Evolutionary conservation across 768 basidiomycete species (phyloP), one percentile per base, ranked within the genome.

Genomic region (Rhizopogon vulgaris): DNA sequence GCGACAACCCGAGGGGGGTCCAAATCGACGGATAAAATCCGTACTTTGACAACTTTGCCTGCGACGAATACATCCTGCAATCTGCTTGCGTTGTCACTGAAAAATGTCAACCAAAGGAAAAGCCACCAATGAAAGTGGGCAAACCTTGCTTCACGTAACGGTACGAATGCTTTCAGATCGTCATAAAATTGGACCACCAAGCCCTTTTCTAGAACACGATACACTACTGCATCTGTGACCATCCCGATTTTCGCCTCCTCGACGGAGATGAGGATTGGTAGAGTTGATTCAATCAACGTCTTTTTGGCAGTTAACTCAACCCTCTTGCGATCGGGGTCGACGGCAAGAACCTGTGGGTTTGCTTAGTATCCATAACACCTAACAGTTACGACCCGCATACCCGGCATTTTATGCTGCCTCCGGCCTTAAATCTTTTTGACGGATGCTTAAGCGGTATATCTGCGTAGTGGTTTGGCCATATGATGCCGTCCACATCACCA

Each of bases 391-490:
- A 48, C 24, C 1, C 9, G 71, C 85, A 6, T 69, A 93, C 94
- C 53, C 91, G 74, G 59, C 91, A 94, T 71, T 89, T 34, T 95
- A 97, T 87, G 48, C 65, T 79, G 3, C 78, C 76, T 24, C 94
- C 94, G 18, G 78, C 72, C 63, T 91, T 94, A 74, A 46, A 46
- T 22, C 45, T 22, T 46, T 22, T 46, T 39, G 91, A 83, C 9
- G 95, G 95, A 64, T 97, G 89, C 64, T 94, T 96, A 59, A 98
- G 77, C n/a, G 73, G 65, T 61, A 98, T 94, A 66, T 99, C 96
- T 10, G 96, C 93, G 64, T 90, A 96, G 64, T 98, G 96, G 55
- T 84, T 80, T 0, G 94, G 94, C 89, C 91, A 96, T 18, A 97
- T 77, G 25, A 96, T 86, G 27, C 90, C 96, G 62, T 96, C 92